Evolutionary conservation across 306 rosid species (phyloP).

Genomic region (Erythrophleum fordii): DNA sequence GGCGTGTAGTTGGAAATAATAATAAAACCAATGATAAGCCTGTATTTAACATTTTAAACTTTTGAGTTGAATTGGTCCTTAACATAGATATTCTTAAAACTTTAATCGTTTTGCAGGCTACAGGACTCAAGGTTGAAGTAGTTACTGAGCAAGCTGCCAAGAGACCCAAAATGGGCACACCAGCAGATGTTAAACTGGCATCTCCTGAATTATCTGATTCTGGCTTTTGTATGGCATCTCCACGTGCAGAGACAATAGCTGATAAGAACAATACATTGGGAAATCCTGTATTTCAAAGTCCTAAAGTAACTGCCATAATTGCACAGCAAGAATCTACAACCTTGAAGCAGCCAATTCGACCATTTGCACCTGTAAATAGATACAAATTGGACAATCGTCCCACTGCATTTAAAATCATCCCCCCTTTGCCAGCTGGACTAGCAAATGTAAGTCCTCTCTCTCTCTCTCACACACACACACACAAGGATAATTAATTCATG

Average conservation of each 20-base stretch:
- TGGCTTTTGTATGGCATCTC: constrained; percentile 46
- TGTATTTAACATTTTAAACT: not conserved
- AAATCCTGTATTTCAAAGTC: constrained; percentile 52
- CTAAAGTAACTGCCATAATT: constrained; percentile 56
- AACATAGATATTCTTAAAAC: constrained; percentile 8
- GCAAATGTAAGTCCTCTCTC: constrained; percentile 66
- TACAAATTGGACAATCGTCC: constrained; percentile 86
- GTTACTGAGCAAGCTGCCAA: constrained; percentile 71
- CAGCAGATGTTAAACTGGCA: constrained; percentile 58
- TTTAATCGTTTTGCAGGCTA: constrained; percentile 61
- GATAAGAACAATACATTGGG: constrained; percentile 60
- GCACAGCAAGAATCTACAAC: constrained; percentile 57
- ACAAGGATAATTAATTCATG: constrained; percentile 7
- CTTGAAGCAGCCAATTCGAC: constrained; percentile 65
- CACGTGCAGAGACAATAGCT: constrained; percentile 50
- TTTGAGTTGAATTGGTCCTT: not conserved
- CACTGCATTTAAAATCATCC: constrained; percentile 71
- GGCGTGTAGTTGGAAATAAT: not conserved
- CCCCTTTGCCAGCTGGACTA: constrained; percentile 82
- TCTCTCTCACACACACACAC: not conserved
- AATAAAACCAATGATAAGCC: not conserved
- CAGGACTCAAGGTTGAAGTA: constrained; percentile 71
- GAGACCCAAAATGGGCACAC: constrained; percentile 65
- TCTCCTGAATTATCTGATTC: constrained; percentile 62
- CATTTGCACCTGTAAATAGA: constrained; percentile 61